Conservation (phyloP, 176 grass and related monocot species). For the Puccinellia tenuiflora region DNA sequence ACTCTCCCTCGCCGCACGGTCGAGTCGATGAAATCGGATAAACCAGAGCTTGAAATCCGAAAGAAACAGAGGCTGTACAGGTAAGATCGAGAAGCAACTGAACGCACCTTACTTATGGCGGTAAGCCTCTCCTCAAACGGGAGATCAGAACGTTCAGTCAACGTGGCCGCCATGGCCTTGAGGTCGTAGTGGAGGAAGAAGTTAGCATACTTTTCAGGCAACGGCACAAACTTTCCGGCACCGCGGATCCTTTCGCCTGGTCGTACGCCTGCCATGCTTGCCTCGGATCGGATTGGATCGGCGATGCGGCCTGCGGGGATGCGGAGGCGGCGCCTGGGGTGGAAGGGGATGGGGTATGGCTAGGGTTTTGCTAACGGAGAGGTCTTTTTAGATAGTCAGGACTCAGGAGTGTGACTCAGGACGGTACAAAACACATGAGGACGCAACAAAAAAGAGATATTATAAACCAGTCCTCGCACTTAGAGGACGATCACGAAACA, state of each 20-base stretch:
- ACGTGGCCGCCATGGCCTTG: background rate
- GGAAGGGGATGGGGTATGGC: background rate
- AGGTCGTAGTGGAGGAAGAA: background rate
- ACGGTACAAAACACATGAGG: too few relatives aligned
- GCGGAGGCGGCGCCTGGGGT: background rate
- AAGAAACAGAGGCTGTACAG: background rate
- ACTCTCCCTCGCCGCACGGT: background rate
- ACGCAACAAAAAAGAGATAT: too few relatives aligned
- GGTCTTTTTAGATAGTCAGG: too few relatives aligned
- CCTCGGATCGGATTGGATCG: background rate
- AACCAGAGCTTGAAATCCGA: background rate
- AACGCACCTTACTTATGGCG: background rate
- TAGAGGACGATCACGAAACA: too few relatives aligned
- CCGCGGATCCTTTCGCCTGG: background rate
- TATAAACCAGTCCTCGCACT: too few relatives aligned
- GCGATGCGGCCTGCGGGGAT: background rate
- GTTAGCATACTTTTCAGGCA: background rate
- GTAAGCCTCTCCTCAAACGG: background rate
- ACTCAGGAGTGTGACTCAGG: too few relatives aligned
- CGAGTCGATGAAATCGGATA: background rate
- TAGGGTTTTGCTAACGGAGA: background rate
- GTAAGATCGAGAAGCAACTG: background rate
- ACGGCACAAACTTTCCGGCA: background rate
- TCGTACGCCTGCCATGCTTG: background rate
- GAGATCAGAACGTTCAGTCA: background rate